Evolutionary conservation across 257 asterid species (phyloP).

Genomic region (Salvia splendens): DNA sequence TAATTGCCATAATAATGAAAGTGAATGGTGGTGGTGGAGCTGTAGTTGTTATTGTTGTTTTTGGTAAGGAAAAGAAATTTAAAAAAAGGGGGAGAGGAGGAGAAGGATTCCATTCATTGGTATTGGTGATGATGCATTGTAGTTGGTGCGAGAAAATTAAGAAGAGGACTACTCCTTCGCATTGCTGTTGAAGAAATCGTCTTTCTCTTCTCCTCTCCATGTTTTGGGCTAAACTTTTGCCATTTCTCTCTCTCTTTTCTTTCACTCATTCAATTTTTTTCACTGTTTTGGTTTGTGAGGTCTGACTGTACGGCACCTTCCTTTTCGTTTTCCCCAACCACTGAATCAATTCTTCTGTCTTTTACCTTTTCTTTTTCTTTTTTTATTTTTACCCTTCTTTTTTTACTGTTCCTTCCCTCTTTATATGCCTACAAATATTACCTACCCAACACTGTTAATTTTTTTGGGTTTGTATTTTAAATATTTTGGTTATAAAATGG

Average conservation of each 20-base stretch:
- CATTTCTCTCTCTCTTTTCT: slow-evolving; percentile 21
- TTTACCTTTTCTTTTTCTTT: slow-evolving; percentile 30
- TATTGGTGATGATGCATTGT: slow-evolving; percentile 45
- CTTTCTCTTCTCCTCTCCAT: slow-evolving; percentile 28
- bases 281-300: slow-evolving; percentile 24
- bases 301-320: slow-evolving; percentile 43
- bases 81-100: slow-evolving; percentile 25
- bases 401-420: slow-evolving; percentile 12
- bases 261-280: slow-evolving; percentile 33
- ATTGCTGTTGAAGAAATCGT: slow-evolving; percentile 50
- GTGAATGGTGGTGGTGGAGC: slow-evolving; percentile 61
- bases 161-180: slow-evolving; percentile 37
- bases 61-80: slow-evolving; percentile 43
- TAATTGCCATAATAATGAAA: slow-evolving; percentile 52
- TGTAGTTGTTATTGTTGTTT: slow-evolving; percentile 55
- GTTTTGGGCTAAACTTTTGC: slow-evolving; percentile 35
- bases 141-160: slow-evolving; percentile 38
- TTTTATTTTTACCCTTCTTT: slow-evolving; percentile 24
- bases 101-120: slow-evolving; percentile 60
- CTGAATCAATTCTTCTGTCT: slow-evolving; percentile 26
- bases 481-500: not conserved
- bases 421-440: slow-evolving; percentile 3
- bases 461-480: not conserved
- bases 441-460: not conserved
- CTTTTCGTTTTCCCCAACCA: slow-evolving; percentile 59